Percentiles rank a stretch among this genome's conserved stretches.
Evolutionary conservation across 2,329 filamentous ascomycete species (phyloP).

Genomic region (Akanthomyces uredinophilus): DNA sequence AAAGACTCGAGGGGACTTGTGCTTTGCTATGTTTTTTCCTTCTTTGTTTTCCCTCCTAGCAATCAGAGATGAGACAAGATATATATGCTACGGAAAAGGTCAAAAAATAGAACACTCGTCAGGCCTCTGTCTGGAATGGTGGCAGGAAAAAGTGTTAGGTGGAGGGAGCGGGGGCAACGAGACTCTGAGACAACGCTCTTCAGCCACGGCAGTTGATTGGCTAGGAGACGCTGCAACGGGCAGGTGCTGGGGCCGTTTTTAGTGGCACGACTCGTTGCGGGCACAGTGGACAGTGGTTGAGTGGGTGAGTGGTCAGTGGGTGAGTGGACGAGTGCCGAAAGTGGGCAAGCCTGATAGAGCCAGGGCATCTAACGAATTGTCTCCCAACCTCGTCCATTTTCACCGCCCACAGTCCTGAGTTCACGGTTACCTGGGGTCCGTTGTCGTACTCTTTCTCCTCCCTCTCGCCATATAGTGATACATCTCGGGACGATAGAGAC

Average conservation of each 20-base stretch:
- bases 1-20: too few relatives aligned
- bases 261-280: background rate
- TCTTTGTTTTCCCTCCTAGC: background rate
- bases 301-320: too few relatives aligned
- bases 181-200: background rate
- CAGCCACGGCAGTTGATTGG: background rate
- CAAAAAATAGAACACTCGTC: background rate
- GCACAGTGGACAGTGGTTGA: too few relatives aligned
- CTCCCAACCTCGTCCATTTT: constrained; percentile 12
- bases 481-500: background rate
- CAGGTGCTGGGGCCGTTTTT: background rate
- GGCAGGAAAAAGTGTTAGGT: background rate
- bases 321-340: background rate
- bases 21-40: too few relatives aligned
- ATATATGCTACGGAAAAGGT: too few relatives aligned
- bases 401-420: background rate
- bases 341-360: background rate
- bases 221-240: background rate
- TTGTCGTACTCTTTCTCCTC: background rate
- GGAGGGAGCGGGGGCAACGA: background rate
- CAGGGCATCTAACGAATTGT: too few relatives aligned
- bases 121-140: background rate
- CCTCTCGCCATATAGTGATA: background rate
- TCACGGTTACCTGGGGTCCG: background rate
- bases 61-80: background rate